These are phyloP conservation scores for Cordyceps tenuipes DNA, from an alignment of 2,329 filamentous ascomycete species.

Conservation along the genomic window DNA sequence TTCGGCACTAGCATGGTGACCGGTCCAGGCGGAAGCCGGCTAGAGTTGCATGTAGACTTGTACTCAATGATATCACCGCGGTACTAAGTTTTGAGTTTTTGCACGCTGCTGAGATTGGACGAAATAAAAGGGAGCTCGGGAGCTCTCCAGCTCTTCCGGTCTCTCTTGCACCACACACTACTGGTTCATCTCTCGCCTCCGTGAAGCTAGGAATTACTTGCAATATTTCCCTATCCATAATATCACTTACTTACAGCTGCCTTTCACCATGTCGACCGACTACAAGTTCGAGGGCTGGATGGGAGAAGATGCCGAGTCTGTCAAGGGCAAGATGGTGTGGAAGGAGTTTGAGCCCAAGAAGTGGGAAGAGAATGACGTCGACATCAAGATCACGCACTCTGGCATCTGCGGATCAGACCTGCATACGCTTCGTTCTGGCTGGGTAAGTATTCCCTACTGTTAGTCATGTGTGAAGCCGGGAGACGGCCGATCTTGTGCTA, in stretches of 20 bases:
- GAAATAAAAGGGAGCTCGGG: background rate
- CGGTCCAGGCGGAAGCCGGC: background rate
- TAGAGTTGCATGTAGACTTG: background rate
- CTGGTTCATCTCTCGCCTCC: background rate
- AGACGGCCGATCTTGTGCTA: background rate
- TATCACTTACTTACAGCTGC: background rate
- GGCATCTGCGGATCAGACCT: conserved; percentile 58
- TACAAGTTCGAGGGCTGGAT: conserved; percentile 46
- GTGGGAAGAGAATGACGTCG: conserved; percentile 59
- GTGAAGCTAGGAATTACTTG: background rate
- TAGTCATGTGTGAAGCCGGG: conserved; percentile 27
- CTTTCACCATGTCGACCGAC: conserved; percentile 24
- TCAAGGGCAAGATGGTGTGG: conserved; percentile 47
- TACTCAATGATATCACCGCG: conserved; percentile 6
- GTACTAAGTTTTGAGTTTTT: background rate
- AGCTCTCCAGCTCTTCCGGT: background rate
- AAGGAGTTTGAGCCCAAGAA: conserved; percentile 51
- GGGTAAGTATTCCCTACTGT: conserved; percentile 27
- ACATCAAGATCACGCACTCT: conserved; percentile 58
- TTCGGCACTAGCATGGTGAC: background rate
- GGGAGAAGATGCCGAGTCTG: conserved; percentile 31
- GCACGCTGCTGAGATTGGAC: background rate
- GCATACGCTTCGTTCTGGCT: conserved; percentile 49
- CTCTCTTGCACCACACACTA: background rate
- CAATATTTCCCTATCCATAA: background rate